These are phyloP conservation scores for Vitis riparia DNA, from an alignment of 164 flowering plant species.

Conservation along the genomic window DNA sequence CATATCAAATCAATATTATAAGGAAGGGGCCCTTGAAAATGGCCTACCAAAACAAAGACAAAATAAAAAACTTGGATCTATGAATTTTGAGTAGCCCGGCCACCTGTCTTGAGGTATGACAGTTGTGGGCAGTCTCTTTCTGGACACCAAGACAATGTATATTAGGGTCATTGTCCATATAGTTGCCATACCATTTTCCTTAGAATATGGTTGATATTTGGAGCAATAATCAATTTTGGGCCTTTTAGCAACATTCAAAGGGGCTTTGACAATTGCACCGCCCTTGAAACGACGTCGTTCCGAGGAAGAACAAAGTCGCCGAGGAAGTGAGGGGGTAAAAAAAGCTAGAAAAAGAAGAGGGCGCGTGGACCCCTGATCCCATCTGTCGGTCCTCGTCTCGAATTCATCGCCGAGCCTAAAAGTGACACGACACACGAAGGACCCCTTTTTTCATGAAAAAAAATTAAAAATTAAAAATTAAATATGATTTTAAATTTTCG, in stretches of 20 bases:
- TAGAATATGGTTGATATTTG: too few species aligned
- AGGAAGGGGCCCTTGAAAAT: background rate
- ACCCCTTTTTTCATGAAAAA: slow-evolving; percentile 8
- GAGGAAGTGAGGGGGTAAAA: slow-evolving; percentile 19
- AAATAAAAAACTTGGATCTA: slow-evolving; percentile 7
- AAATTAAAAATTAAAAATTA: background rate
- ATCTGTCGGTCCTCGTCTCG: slow-evolving; percentile 47
- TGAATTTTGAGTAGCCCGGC: background rate
- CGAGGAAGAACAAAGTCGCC: slow-evolving; percentile 6
- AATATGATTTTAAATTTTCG: background rate
- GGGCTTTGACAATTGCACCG: too few species aligned
- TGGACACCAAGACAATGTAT: slow-evolving; percentile 2
- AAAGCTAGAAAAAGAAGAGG: slow-evolving; percentile 11
- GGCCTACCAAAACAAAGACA: background rate
- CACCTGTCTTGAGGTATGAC: slow-evolving; percentile 8
- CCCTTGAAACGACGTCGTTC: background rate
- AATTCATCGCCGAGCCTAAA: slow-evolving; percentile 28
- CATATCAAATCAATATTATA: background rate
- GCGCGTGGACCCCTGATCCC: slow-evolving; percentile 28
- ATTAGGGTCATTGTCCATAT: background rate
- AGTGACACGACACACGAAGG: slow-evolving; percentile 42
- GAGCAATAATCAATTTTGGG: too few species aligned
- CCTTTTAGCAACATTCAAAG: too few species aligned
- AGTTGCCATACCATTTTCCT: too few species aligned
- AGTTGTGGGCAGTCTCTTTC: slow-evolving; percentile 15